These are phyloP conservation scores for Boehmeria nivea DNA, from an alignment of 306 rosid species.

Conservation along the genomic window DNA sequence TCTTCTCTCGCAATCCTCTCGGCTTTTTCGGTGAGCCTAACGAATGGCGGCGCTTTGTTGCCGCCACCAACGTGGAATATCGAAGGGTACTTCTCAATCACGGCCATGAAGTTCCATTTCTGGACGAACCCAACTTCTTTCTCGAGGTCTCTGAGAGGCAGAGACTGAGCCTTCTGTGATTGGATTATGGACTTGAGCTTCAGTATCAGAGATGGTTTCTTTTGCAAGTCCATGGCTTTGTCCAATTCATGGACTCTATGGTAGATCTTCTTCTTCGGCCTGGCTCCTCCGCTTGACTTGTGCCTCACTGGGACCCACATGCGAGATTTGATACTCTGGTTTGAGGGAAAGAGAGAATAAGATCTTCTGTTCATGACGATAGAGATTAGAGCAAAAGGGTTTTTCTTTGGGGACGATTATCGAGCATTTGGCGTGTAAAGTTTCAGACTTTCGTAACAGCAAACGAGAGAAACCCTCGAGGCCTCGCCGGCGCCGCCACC, in stretches of 20 bases:
- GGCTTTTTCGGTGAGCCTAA: conserved; percentile 52
- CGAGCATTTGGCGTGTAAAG: too few relatives aligned
- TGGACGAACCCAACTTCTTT: conserved; percentile 80
- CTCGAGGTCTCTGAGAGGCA: conserved; percentile 63
- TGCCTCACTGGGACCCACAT: conserved; percentile 28
- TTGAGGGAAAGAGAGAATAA: not conserved
- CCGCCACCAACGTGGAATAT: conserved; percentile 59
- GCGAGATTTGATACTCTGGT: conserved; percentile 4
- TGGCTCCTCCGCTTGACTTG: conserved; percentile 64
- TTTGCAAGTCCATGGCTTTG: conserved; percentile 66
- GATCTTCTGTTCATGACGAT: too few relatives aligned
- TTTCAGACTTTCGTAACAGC: too few relatives aligned
- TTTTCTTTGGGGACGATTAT: too few relatives aligned
- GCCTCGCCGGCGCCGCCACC: too few relatives aligned
- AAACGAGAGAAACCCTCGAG: not conserved
- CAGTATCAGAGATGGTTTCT: conserved; percentile 64
- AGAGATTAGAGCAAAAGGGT: too few relatives aligned
- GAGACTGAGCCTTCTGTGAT: conserved; percentile 35
- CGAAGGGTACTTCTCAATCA: conserved; percentile 54
- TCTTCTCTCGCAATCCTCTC: conserved; percentile 44
- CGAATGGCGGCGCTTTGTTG: conserved; percentile 43
- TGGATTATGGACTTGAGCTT: conserved; percentile 59
- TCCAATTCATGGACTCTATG: conserved; percentile 63
- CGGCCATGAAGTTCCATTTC: conserved; percentile 86
- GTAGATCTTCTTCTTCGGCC: conserved; percentile 73